A percentile compares a stretch with the other conserved stretches of the same genome.
These are phyloP conservation scores for Phaeophleospora eucalypticola DNA, from an alignment of 2,329 filamentous ascomycete species.

Conservation along the genomic window DNA sequence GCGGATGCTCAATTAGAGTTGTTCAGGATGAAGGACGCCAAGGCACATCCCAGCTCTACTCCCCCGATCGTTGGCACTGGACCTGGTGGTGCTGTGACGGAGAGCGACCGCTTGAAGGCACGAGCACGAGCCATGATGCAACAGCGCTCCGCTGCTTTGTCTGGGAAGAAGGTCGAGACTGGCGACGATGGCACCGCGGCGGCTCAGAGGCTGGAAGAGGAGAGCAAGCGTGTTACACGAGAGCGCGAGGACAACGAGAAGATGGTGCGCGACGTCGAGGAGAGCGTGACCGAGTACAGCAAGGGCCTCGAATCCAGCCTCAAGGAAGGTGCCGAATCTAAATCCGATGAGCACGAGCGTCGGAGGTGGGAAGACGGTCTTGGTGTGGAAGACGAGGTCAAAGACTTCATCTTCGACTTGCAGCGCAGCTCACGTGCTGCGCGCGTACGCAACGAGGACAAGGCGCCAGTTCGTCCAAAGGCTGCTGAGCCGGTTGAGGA, in stretches of 20 bases:
- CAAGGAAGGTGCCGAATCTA: conserved; percentile 72
- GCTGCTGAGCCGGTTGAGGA: conserved; percentile 22
- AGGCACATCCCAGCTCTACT: conserved; percentile 78
- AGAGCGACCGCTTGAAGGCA: conserved; percentile 90
- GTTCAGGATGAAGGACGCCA: conserved; percentile 89
- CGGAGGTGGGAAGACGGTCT: conserved; percentile 94
- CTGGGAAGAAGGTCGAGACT: conserved; percentile 67
- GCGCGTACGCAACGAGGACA: conserved; percentile 61
- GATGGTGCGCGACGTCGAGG: conserved; percentile 95
- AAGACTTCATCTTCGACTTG: conserved; percentile 96
- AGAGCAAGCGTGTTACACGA: conserved; percentile 72
- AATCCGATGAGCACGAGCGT: conserved; percentile 80
- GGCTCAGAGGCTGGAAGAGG: conserved; percentile 81
- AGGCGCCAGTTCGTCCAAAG: conserved; percentile 14
- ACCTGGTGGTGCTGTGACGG: conserved; percentile 83
- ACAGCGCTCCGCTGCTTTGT: conserved; percentile 86
- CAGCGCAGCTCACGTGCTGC: conserved; percentile 79
- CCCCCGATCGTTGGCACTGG: conserved; percentile 85
- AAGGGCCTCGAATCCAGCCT: conserved; percentile 80
- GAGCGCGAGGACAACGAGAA: conserved; percentile 93
- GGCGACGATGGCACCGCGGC: conserved; percentile 71
- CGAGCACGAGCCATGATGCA: conserved; percentile 98
- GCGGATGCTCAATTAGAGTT: conserved; percentile 87
- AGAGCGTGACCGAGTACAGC: conserved; percentile 86
- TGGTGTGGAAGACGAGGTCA: conserved; percentile 92